phyloP scores from a whole-genome alignment of 2,329 filamentous ascomycete genomes.

The Sporothrix pallida region DNA sequence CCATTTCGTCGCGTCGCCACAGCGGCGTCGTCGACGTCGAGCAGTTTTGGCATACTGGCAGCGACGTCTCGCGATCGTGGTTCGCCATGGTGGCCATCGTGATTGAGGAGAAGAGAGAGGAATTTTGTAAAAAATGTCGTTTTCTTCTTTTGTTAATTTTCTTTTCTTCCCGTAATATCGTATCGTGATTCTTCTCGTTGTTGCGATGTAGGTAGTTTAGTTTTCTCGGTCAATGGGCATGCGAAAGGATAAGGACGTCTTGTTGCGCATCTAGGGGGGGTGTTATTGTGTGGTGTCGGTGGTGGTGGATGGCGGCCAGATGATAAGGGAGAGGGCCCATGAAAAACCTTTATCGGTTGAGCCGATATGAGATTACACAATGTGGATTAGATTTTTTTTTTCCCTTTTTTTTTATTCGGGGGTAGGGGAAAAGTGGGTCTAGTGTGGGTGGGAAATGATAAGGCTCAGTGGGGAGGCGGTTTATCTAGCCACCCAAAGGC shows the following conservation, averaged over 20 bases:
- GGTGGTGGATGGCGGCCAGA: slow-evolving; percentile 35
- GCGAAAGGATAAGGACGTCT: slow-evolving; percentile 27
- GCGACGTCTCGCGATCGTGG: slow-evolving; percentile 65
- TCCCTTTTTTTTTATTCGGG: slow-evolving; percentile 36
- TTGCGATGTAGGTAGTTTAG: slow-evolving; percentile 4
- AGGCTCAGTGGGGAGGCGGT: slow-evolving; percentile 31
- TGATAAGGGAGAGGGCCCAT: slow-evolving; percentile 37
- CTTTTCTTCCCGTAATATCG: not conserved
- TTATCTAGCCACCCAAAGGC: slow-evolving; percentile 26
- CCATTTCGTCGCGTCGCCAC: slow-evolving; percentile 96
- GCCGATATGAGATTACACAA: slow-evolving; percentile 40
- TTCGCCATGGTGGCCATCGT: slow-evolving; percentile 59
- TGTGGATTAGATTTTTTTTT: slow-evolving; percentile 33
- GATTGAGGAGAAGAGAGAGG: not conserved
- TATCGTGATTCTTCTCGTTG: slow-evolving; percentile 6
- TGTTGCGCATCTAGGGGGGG: slow-evolving; percentile 26
- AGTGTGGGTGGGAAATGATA: slow-evolving; percentile 36
- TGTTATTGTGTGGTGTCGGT: slow-evolving; percentile 14
- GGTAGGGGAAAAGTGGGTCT: slow-evolving; percentile 33
- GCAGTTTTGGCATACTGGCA: slow-evolving; percentile 98
- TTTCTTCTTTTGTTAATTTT: not conserved
- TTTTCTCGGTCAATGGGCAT: slow-evolving; percentile 32
- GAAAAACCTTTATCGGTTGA: slow-evolving; percentile 39
- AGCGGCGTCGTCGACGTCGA: slow-evolving; percentile 92
- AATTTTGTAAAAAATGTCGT: not conserved